These are phyloP conservation scores for Fusarium torreyae DNA, from an alignment of 2,329 filamentous ascomycete genomes.

Conservation along the genomic window DNA sequence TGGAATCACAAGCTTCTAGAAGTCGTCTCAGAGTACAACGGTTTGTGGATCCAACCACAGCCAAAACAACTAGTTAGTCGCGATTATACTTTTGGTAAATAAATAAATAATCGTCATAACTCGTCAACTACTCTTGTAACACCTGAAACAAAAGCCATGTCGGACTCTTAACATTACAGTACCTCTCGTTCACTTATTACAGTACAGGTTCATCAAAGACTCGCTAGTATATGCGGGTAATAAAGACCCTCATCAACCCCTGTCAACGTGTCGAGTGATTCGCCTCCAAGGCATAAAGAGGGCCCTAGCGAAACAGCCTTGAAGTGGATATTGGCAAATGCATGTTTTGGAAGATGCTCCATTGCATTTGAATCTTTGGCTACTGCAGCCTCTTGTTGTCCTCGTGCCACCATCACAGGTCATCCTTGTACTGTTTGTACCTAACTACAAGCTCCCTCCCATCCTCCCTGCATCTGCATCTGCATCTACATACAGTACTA, in stretches of 20 bases:
- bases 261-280: slow-evolving; percentile 34
- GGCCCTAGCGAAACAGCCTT: slow-evolving; percentile 35
- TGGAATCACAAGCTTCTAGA: slow-evolving; percentile 33
- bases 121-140: not conserved
- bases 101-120: slow-evolving; percentile 21
- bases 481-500: not conserved
- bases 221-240: slow-evolving; percentile 33
- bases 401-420: slow-evolving; percentile 40
- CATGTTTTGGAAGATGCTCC: slow-evolving; percentile 34
- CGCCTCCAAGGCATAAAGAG: slow-evolving; percentile 36
- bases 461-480: no score
- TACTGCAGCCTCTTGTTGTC: slow-evolving; percentile 31
- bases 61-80: slow-evolving; percentile 1
- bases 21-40: slow-evolving; percentile 21
- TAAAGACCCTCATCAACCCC: slow-evolving; percentile 22
- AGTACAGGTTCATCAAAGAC: slow-evolving; percentile 9
- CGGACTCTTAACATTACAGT: no score
- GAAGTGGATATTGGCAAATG: slow-evolving; percentile 26
- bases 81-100: slow-evolving; percentile 20
- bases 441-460: not conserved
- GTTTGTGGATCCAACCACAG: slow-evolving; percentile 6
- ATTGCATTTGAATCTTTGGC: slow-evolving; percentile 35
- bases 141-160: not conserved
- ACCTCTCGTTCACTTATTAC: not conserved
- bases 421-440: slow-evolving; percentile 25